Evolutionary conservation across 306 rosid species (phyloP).

Genomic region (Oemleria cerasiformis): DNA sequence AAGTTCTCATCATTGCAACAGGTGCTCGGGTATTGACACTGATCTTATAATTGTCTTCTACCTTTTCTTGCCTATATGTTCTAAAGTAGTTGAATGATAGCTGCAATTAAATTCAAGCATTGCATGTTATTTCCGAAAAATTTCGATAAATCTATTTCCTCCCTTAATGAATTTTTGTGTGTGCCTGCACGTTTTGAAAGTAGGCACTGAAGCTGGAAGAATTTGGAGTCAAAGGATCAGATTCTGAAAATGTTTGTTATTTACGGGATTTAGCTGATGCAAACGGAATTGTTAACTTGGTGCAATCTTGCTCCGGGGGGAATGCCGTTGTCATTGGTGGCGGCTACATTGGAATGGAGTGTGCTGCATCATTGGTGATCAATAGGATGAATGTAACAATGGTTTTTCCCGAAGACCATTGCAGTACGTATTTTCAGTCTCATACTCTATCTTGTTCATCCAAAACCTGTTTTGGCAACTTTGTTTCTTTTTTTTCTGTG

Average conservation of each 20-base stretch:
- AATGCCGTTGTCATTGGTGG: constrained; percentile 97
- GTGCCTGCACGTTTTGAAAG: constrained; percentile 9
- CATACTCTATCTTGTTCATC: not conserved
- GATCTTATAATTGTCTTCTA: constrained; percentile 28
- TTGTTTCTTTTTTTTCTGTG: not conserved
- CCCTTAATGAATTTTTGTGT: not conserved
- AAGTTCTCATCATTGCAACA: constrained; percentile 85
- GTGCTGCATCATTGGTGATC: constrained; percentile 93
- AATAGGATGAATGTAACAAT: constrained; percentile 79
- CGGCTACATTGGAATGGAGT: constrained; percentile 98
- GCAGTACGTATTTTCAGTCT: constrained; percentile 58
- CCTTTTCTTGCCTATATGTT: constrained; percentile 12
- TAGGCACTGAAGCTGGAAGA: constrained; percentile 95
- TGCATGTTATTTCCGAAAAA: not conserved
- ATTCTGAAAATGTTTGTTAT: constrained; percentile 92
- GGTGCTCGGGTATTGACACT: constrained; percentile 97
- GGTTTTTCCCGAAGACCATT: constrained; percentile 98
- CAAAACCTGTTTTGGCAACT: not conserved
- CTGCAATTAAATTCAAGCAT: too few relatives aligned
- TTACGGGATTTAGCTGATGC: constrained; percentile 82
- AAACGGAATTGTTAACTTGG: constrained; percentile 55
- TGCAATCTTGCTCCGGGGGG: constrained; percentile 70
- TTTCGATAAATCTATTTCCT: not conserved
- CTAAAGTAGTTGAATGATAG: not conserved
- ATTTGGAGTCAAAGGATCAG: constrained; percentile 91